Evolutionary conservation across 345 rosid species (phyloP).

Genomic region (Arabis hirsuta): DNA sequence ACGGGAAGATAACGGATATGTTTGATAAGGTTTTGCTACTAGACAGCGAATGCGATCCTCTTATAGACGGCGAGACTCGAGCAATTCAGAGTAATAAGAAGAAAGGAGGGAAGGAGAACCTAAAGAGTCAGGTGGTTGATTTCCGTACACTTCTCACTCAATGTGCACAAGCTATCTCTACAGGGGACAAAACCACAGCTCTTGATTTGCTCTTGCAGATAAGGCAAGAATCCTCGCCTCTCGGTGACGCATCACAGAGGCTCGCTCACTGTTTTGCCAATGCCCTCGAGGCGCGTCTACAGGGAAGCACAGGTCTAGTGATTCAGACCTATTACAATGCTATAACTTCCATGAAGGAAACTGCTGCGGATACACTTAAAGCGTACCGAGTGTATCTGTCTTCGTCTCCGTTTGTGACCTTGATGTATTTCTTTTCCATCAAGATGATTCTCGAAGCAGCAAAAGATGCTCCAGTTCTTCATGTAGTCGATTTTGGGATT

Average conservation of each 20-base stretch:
- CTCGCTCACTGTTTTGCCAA: constrained; percentile 80
- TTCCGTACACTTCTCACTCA: constrained; percentile 62
- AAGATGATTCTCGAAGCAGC: constrained; percentile 53
- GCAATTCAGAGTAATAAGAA: constrained; percentile 36
- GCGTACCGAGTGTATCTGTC: constrained; percentile 61
- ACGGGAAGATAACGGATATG: constrained; percentile 61
- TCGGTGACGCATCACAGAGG: constrained; percentile 78
- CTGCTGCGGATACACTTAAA: constrained; percentile 69
- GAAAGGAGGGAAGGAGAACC: constrained; percentile 42
- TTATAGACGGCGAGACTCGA: constrained; percentile 4
- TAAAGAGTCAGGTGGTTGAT: constrained; percentile 66
- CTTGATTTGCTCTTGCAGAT: constrained; percentile 69
- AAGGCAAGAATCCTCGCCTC: constrained; percentile 63
- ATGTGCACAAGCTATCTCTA: constrained; percentile 84
- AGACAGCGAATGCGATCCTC: constrained; percentile 32
- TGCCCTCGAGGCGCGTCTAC: constrained; percentile 82
- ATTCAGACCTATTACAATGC: constrained; percentile 44
- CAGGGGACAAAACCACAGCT: constrained; percentile 66
- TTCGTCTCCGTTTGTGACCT: constrained; percentile 62
- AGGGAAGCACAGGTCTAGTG: constrained; percentile 45
- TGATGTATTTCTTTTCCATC: constrained; percentile 57
- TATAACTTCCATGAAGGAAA: constrained; percentile 43
- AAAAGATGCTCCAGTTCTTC: constrained; percentile 58
- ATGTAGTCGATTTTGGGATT: constrained; percentile 82
- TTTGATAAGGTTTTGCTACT: constrained; percentile 70